Evolutionary conservation across 2,329 filamentous ascomycete genomes (phyloP).

Genomic region (Arthrobotrys sinensis): DNA sequence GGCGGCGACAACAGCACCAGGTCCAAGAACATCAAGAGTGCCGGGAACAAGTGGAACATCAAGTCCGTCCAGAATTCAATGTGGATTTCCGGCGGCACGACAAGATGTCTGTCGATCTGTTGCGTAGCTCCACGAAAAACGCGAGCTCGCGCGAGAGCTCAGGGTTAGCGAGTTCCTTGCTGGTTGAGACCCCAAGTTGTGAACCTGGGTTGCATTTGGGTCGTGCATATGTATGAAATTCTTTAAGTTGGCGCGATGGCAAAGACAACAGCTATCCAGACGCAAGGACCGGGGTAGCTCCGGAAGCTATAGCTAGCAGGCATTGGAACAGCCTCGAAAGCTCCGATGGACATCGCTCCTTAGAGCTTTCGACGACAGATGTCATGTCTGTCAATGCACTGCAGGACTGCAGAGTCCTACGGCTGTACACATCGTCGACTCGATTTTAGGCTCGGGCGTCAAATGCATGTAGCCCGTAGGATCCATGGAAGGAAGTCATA

Average conservation of each 20-base stretch:
- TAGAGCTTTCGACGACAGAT: slow-evolving; percentile 17
- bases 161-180: slow-evolving; percentile 49
- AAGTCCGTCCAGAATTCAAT: slow-evolving; percentile 69
- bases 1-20: slow-evolving; percentile 79
- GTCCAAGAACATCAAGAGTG: slow-evolving; percentile 77
- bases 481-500: slow-evolving; percentile 12
- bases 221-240: slow-evolving; percentile 48
- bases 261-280: slow-evolving; percentile 25
- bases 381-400: slow-evolving; percentile 11
- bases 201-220: slow-evolving; percentile 37
- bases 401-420: slow-evolving; percentile 29
- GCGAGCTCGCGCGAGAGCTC: slow-evolving; percentile 58
- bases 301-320: slow-evolving; percentile 7
- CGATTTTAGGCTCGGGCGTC: slow-evolving; percentile 24
- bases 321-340: slow-evolving; percentile 22
- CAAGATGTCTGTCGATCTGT: slow-evolving; percentile 62
- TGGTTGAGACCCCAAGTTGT: slow-evolving; percentile 7
- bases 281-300: slow-evolving; percentile 34
- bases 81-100: slow-evolving; percentile 62
- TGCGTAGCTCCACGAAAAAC: slow-evolving; percentile 1
- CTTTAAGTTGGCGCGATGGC: slow-evolving; percentile 8
- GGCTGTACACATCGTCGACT: slow-evolving; percentile 11
- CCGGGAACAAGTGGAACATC: slow-evolving; percentile 78
- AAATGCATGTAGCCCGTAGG: slow-evolving; percentile 24
- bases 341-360: slow-evolving; percentile 37